Conservation (phyloP, 768 basidiomycete species). For the Boletales sp. region DNA sequence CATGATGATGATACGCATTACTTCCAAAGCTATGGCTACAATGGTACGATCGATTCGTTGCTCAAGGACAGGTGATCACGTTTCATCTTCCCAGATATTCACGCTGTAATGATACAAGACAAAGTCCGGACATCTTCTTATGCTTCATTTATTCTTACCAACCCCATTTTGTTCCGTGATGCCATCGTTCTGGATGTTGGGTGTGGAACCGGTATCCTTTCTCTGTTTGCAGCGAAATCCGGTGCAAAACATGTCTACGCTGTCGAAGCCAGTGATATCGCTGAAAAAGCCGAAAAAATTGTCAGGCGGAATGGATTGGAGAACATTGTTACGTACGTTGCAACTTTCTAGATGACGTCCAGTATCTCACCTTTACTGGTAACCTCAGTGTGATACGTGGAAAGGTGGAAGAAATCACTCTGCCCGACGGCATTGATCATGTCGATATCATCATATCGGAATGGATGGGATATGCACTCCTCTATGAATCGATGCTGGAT, state of each 20-base stretch:
- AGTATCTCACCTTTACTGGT: constrained; percentile 6
- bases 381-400: constrained; percentile 69
- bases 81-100: constrained; percentile 60
- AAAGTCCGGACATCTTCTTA: constrained; percentile 92
- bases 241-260: constrained; percentile 91
- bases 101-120: constrained; percentile 96
- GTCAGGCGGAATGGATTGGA: constrained; percentile 72
- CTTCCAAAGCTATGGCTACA: constrained; percentile 85
- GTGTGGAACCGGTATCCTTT: constrained; percentile 92
- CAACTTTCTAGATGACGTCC: background rate
- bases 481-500: constrained; percentile 98
- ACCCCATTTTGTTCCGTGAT: constrained; percentile 75
- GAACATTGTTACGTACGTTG: constrained; percentile 60
- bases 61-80: background rate
- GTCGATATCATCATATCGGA: constrained; percentile 97
- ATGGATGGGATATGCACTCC: constrained; percentile 93
- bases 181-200: constrained; percentile 93
- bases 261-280: constrained; percentile 86
- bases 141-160: constrained; percentile 84
- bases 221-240: constrained; percentile 83
- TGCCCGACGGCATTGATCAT: constrained; percentile 67
- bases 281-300: constrained; percentile 71
- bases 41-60: constrained; percentile 49
- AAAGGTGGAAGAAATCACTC: constrained; percentile 82
- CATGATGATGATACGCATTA: constrained; percentile 93